phyloP scores from a whole-genome alignment of 345 rosid genomes.

The Eucalyptus cladocalyx region DNA sequence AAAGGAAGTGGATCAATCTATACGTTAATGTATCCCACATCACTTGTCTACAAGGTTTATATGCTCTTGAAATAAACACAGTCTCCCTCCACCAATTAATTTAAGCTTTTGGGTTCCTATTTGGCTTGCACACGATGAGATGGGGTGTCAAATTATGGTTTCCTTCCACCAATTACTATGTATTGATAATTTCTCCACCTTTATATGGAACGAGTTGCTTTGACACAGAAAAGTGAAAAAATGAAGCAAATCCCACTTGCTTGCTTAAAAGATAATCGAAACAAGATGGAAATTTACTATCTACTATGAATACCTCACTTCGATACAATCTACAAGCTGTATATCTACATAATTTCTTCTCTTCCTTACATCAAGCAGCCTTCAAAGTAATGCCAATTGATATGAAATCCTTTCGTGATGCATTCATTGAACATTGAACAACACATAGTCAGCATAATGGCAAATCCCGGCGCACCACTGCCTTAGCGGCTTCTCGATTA shows the following conservation, averaged over 20 bases:
- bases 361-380: not conserved
- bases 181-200: not conserved
- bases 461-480: not conserved
- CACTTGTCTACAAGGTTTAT: not conserved
- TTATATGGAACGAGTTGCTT: not conserved
- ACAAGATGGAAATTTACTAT: not conserved
- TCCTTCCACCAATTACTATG: not conserved
- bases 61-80: not conserved
- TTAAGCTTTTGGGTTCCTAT: not conserved
- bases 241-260: not conserved
- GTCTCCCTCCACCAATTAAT: not conserved
- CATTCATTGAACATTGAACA: not conserved
- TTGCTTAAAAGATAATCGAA: not conserved
- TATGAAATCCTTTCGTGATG: not conserved
- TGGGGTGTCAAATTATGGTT: not conserved
- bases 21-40: not conserved
- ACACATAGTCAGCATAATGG: not conserved
- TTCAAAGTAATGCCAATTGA: not conserved
- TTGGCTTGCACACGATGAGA: not conserved
- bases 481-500: not conserved
- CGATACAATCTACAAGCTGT: not conserved
- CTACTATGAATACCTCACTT: not conserved
- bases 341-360: not conserved
- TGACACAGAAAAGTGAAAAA: not conserved
- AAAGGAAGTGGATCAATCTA: not conserved